phyloP scores from a whole-genome alignment of 2,329 filamentous ascomycete species.

The Calonectria montana region DNA sequence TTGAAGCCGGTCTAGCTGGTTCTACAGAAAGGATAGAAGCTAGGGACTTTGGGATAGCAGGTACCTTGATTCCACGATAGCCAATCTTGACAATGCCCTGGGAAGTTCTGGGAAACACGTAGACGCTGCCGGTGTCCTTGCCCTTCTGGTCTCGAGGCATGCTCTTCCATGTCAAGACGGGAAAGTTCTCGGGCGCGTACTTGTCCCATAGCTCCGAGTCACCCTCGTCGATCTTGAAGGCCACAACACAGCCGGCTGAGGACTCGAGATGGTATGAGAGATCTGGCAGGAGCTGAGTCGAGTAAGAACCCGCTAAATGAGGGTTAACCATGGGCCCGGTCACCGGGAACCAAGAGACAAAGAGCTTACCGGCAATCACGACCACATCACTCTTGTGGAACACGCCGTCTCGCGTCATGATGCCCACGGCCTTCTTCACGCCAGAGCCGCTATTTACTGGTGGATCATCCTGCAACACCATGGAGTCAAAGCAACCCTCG shows the following conservation, averaged over 20 bases:
- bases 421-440: not conserved
- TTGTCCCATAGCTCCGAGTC: conserved; percentile 12
- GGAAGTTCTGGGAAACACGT: not conserved
- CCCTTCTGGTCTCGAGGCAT: not conserved
- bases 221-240: not conserved
- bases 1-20: not conserved
- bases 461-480: not conserved
- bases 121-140: conserved; percentile 14
- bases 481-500: not conserved
- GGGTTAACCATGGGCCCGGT: not conserved
- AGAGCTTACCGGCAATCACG: not conserved
- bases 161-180: conserved; percentile 14
- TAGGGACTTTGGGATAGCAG: not conserved
- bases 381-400: not conserved
- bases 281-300: not conserved
- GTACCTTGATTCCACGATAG: not conserved
- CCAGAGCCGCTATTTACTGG: not conserved
- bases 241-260: not conserved
- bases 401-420: not conserved
- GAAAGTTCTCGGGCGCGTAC: not conserved
- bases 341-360: not conserved
- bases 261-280: not conserved
- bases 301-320: not conserved
- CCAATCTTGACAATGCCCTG: not conserved
- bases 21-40: not conserved